Conservation (phyloP, 805 yeast species). For the Teunomyces stri region DNA sequence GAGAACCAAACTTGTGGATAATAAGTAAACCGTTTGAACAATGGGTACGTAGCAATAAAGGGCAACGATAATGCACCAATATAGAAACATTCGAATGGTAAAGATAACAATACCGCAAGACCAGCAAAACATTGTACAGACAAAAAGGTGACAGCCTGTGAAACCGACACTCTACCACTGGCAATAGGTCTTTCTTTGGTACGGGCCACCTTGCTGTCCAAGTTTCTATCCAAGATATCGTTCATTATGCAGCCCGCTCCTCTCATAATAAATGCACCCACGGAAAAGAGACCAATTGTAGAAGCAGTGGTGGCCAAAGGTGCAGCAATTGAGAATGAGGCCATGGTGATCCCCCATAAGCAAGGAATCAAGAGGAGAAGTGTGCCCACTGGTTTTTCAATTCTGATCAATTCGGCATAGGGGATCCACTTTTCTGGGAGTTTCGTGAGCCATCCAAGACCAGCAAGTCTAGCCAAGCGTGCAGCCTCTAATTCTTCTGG, state of each 20-base stretch:
- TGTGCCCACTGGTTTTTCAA: constrained; percentile 97
- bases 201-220: constrained; percentile 83
- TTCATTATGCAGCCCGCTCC: constrained; percentile 98
- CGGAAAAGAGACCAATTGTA: constrained; percentile 68
- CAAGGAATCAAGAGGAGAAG: constrained; percentile 80
- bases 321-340: constrained; percentile 71
- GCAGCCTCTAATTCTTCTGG: constrained; percentile 51
- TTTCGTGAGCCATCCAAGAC: constrained; percentile 47
- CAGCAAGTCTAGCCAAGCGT: constrained; percentile 46
- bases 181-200: constrained; percentile 93
- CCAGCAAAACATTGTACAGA: constrained; percentile 77
- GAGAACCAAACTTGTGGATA: constrained; percentile 88
- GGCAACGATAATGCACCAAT: constrained; percentile 80
- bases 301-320: constrained; percentile 59
- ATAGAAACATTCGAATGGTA: constrained; percentile 80
- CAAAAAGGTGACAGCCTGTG: constrained; percentile 68
- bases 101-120: constrained; percentile 60
- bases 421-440: constrained; percentile 80
- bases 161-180: constrained; percentile 70
- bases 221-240: constrained; percentile 78
- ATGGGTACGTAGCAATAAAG: constrained; percentile 82
- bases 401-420: constrained; percentile 85
- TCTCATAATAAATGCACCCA: constrained; percentile 89
- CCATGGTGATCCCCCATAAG: constrained; percentile 91
- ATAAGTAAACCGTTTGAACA: constrained; percentile 91